Evolutionary conservation across 2,329 filamentous ascomycete genomes (phyloP), one percentile per base, ranked within the genome.

Genomic region (Calonectria naviculata): DNA sequence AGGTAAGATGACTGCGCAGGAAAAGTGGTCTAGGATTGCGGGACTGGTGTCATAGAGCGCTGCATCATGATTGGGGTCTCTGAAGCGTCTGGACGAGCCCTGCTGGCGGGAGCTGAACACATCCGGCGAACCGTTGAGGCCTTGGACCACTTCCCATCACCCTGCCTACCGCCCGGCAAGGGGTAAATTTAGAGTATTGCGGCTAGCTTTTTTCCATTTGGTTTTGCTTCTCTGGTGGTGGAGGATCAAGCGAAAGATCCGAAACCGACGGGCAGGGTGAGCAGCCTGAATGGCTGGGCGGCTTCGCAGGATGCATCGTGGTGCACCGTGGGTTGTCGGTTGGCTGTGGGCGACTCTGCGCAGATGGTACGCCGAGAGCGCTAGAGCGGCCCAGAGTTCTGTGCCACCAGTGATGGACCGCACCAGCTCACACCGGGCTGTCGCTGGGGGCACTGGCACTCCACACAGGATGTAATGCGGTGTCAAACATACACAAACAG

Each of bases 311-410:
- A 54, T 61, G 68, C 63, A 63, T 46, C 63, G 13, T 49, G 17
- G 19, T 21, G 56, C 73, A 75, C 64, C 76, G 76, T 78, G 76
- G 76, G 76, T 71, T 70, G 69, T 75, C 75, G 75, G 76, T 78
- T 78, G 76, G 76, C 74, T 78, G 66, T 76, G 71, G 72, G 60
- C 65, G 68, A 73, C 75, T 70, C 71, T 72, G 58, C 29, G 34
- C 58, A 42, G 49, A 60, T 60, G 61, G 42, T 17, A 47, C 61
- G 62, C 17, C 62, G 19, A 49, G 29, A 64, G 31, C 36, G 36
- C 62, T 38, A 47, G 26, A 19, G 17, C 34, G 46, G 26, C 19
- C 41, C 38, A 34, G 17, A 29, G 31, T 28, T 29, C 21, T 49
- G 44, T 41, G 26, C 62, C 31, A 41, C 62, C 34, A 52, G 31